Evolutionary conservation across 2,329 filamentous ascomycete species (phyloP), one percentile per base, ranked within the genome.

Genomic region (Botrytis galanthina): DNA sequence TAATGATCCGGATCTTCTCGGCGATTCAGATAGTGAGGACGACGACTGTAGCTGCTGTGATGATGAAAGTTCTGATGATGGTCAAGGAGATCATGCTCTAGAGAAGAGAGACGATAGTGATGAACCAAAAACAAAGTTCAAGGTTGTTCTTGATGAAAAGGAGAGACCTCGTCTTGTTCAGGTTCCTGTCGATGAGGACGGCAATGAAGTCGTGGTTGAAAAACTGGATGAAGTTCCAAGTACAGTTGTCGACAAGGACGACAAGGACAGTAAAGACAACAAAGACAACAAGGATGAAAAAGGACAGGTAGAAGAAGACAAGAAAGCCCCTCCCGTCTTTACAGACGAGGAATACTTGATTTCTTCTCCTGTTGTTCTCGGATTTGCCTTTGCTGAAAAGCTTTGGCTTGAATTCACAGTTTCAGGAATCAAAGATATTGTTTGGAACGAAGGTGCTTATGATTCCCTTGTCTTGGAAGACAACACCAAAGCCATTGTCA

Each of bases 401-500:
- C 85, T 93, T 16, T 98, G 94, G 95, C 87, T 97, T 0, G 93
- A 97, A 81, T 94, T 97, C 78, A 91, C 90, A 0, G 91, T 98
- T 32, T 93, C 92, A 0, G 90, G 91, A 0, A 87, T 97, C 75
- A 88, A 89, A 62, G 92, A 97, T 6, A 95, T 97, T 75, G 87
- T 90, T 51, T 97, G 93, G 93, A 95, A 97, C 78, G 89, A 92
- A 60, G 87, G 89, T 22, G 94, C 94, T 0, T 97, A 96, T 82
- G 89, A 92, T 67, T 94, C 92, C 0, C 85, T 97, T 44, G 93
- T 97, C 0, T 85, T 97, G 0, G 85, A 89, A 78, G 81, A 85
- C 4, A 85, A 87, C 76, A 89, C 86, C 29, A 89, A 90, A 78
- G 86, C 87, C 44, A 88, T 93, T 70, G 91, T 97, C 76, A 92